These are phyloP conservation scores for Pisolithus microcarpus DNA, from an alignment of 768 basidiomycete genomes.

Conservation along the genomic window DNA sequence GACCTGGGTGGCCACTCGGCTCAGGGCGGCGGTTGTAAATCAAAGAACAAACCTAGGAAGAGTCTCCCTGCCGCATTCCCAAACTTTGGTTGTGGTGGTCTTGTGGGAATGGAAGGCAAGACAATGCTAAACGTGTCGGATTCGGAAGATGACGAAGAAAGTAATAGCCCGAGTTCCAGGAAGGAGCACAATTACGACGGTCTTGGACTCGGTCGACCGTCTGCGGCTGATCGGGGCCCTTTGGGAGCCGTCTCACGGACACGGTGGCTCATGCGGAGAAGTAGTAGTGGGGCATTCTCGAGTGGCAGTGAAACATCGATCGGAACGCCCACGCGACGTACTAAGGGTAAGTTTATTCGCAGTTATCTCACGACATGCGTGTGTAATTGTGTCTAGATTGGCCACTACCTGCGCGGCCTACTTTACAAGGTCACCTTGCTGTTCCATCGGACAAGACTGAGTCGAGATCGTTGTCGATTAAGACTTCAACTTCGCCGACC, in stretches of 20 bases:
- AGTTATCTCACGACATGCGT: background rate
- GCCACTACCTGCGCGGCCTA: slow-evolving; percentile 46
- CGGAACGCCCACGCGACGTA: slow-evolving; percentile 55
- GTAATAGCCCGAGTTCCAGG: slow-evolving; percentile 55
- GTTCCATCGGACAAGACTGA: slow-evolving; percentile 41
- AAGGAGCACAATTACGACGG: slow-evolving; percentile 51
- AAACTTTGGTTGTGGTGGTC: slow-evolving; percentile 26
- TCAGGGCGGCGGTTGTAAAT: slow-evolving; percentile 24
- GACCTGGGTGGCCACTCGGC: slow-evolving; percentile 24
- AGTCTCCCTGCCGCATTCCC: slow-evolving; percentile 72
- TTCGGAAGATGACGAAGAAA: slow-evolving; percentile 53
- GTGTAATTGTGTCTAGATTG: slow-evolving; percentile 36
- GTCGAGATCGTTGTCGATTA: slow-evolving; percentile 52
- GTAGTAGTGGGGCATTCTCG: slow-evolving; percentile 77
- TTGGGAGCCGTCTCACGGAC: slow-evolving; percentile 35
- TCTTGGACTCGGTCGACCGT: slow-evolving; percentile 60
- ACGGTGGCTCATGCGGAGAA: slow-evolving; percentile 65
- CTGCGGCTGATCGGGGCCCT: slow-evolving; percentile 11
- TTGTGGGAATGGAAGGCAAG: slow-evolving; percentile 23
- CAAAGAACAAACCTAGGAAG: slow-evolving; percentile 53
- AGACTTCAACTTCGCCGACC: slow-evolving; percentile 42
- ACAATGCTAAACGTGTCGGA: slow-evolving; percentile 38
- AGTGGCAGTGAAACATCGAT: slow-evolving; percentile 60
- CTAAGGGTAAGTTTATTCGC: slow-evolving; percentile 39
- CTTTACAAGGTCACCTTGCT: slow-evolving; percentile 31